Conservation (phyloP, 1,284 basidiomycete genomes). For the Marasmius tenuissimus region DNA sequence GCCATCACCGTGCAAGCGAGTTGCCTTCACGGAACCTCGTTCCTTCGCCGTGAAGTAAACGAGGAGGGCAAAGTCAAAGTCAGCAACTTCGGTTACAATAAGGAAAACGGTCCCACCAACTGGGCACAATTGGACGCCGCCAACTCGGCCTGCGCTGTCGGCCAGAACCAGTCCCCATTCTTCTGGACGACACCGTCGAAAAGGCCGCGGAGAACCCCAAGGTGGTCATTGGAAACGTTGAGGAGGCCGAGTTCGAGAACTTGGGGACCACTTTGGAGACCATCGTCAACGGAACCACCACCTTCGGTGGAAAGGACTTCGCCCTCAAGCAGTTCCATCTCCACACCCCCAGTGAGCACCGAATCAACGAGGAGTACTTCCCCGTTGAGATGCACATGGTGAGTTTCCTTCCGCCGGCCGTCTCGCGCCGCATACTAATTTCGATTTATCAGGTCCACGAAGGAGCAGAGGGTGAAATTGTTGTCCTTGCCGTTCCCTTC, state of each 20-base stretch:
- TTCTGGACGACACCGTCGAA: conserved; percentile 11
- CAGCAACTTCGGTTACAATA: conserved; percentile 19
- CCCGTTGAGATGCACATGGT: conserved; percentile 21
- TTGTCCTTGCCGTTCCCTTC: conserved; percentile 20
- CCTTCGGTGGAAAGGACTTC: conserved; percentile 15
- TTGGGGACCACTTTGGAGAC: conserved; percentile 20
- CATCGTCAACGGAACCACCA: conserved; percentile 17
- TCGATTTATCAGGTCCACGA: conserved; percentile 10
- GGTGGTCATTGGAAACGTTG: conserved; percentile 14
- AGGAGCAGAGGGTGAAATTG: conserved; percentile 18
- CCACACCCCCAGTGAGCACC: conserved; percentile 22
- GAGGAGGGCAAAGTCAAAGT: conserved; percentile 14
- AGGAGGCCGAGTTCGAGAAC: conserved; percentile 21
- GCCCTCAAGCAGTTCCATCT: conserved; percentile 20
- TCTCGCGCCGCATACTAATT: neutral
- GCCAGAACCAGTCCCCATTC: conserved; percentile 20
- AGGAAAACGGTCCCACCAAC: conserved; percentile 16
- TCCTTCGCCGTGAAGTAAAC: neutral
- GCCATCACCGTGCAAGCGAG: neutral
- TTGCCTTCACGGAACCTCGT: neutral
- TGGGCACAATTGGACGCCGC: conserved; percentile 18
- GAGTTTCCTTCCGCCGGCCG: neutral
- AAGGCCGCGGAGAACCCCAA: conserved; percentile 14
- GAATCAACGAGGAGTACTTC: conserved; percentile 20
- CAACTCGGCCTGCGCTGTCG: conserved; percentile 16